Evolutionary conservation across 208 protist species (phyloP).

Genomic region (Trypanosoma scelopori): DNA sequence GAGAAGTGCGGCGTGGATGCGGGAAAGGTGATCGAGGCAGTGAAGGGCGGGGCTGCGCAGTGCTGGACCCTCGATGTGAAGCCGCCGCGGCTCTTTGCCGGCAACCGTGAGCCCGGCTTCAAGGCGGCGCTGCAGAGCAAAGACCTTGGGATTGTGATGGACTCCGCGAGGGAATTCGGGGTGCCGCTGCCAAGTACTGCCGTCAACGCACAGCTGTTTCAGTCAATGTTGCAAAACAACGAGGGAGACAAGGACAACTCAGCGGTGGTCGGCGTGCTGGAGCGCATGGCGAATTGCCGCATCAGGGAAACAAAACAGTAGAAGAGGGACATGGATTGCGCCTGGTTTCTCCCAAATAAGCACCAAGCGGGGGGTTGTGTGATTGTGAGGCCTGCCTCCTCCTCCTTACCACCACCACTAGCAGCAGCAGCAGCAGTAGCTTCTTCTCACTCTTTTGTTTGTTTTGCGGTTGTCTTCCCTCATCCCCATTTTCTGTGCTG

Average conservation of each 20-base stretch:
- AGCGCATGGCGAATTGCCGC: slow-evolving; percentile 81
- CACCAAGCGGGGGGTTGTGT: too few species aligned
- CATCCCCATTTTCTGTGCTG: too few species aligned
- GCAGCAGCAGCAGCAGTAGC: too few species aligned
- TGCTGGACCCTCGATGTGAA: slow-evolving; percentile 93
- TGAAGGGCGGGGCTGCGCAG: slow-evolving; percentile 90
- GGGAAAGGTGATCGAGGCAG: slow-evolving; percentile 80
- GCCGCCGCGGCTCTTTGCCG: slow-evolving; percentile 87
- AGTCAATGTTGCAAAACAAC: slow-evolving; percentile 86
- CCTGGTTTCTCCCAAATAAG: slow-evolving; percentile 1
- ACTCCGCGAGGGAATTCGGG: slow-evolving; percentile 86
- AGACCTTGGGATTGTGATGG: slow-evolving; percentile 92
- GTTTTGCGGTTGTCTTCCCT: too few species aligned
- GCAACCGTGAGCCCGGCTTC: slow-evolving; percentile 95
- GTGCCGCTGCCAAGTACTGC: slow-evolving; percentile 88
- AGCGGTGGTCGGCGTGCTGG: slow-evolving; percentile 91
- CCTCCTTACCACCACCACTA: too few species aligned
- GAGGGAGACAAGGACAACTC: slow-evolving; percentile 93
- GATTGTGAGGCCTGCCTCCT: slow-evolving; percentile 1
- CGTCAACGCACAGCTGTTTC: slow-evolving; percentile 91
- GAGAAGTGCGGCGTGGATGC: slow-evolving; percentile 90
- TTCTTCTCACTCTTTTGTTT: too few species aligned
- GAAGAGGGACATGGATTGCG: slow-evolving; percentile 4
- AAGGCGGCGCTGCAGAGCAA: slow-evolving; percentile 95
- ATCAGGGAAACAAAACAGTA: slow-evolving; percentile 69